Percentiles rank a stretch among this genome's conserved stretches.
These are phyloP conservation scores for Solanum okadae DNA, from an alignment of 257 asterid species.

Conservation along the genomic window DNA sequence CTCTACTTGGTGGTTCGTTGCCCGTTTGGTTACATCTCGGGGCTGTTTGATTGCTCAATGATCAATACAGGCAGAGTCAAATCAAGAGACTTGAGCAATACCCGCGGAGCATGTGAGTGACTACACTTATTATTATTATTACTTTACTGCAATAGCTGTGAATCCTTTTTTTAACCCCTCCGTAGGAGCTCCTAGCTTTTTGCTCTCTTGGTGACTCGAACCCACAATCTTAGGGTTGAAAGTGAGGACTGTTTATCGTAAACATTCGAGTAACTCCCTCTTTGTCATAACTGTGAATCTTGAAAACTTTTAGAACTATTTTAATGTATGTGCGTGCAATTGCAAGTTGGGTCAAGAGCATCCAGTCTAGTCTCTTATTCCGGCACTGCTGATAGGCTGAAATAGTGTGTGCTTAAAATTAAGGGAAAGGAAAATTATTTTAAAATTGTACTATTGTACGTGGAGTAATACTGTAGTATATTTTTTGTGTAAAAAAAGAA, in stretches of 20 bases:
- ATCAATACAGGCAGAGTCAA: neutral
- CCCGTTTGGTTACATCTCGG: neutral
- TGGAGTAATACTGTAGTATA: fast-evolving
- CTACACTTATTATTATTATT: neutral
- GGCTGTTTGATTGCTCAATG: neutral
- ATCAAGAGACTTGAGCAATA: neutral
- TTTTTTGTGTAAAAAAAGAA: neutral
- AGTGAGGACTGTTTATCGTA: neutral
- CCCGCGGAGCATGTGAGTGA: neutral
- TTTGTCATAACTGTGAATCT: neutral
- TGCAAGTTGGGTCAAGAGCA: neutral
- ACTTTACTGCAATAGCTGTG: neutral
- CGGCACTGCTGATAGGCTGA: neutral
- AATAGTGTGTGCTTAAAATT: neutral
- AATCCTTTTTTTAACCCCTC: neutral
- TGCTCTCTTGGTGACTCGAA: neutral
- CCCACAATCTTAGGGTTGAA: no score
- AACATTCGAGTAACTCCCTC: neutral
- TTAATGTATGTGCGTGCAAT: neutral
- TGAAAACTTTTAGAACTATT: neutral
- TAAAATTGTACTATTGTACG: neutral
- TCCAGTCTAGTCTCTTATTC: neutral
- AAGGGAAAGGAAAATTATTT: neutral
- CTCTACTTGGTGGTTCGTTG: neutral
- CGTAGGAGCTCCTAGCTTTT: neutral